Base-by-base conservation (phyloP, 2,329 filamentous ascomycete species). In the Beauveria brongniartii region DNA sequence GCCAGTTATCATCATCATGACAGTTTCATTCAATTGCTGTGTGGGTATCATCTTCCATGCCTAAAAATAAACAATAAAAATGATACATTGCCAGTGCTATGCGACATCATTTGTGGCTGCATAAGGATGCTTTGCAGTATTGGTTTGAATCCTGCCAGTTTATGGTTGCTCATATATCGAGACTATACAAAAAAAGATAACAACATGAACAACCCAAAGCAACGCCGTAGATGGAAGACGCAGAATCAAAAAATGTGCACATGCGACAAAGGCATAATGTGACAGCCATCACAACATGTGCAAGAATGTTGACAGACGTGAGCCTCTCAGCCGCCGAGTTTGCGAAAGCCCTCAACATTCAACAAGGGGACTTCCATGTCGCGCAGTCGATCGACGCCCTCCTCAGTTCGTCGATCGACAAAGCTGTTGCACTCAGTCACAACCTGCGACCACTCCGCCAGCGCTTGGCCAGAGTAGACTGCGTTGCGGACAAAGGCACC, bases 391-490 rank as follows among this genome's bases (percentile, higher is more conserved):
- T 83, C 79, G 10, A 92, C 83, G 50, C 90, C 90, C 70, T 94
- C 90, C 52, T 85, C 84, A 56, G 86, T 85, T 59, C 90, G 82
- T 51, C 90, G 80, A 62, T 93, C 89, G 37, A 91, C 84, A 72
- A 93, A 94, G 68, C 85, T 90, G 73, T 92, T 91, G 75, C 86
- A 91, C 71, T 94, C 90, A 61, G 83, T 82, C 18, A 92, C 84
- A 22, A 93, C 82, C 20, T 90, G 76, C 22, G 81, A 79, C 90
- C 90, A 94, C 72, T 94, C 90, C 0, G 89, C 89, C 50, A 94
- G 78, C 0, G 90, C 87, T 22, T 89, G 81, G 1, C 90, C 90
- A 3, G 83, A 78, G 70, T 93, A 89, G 54, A 83, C 82, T 9
- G 80, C 76, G 28, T 78, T 79, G 51, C 74, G 73, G 16, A 72